Percentiles rank a stretch among this genome's conserved stretches.
Evolutionary conservation across 768 basidiomycete genomes (phyloP).

Genomic region (Cyathus striatus): DNA sequence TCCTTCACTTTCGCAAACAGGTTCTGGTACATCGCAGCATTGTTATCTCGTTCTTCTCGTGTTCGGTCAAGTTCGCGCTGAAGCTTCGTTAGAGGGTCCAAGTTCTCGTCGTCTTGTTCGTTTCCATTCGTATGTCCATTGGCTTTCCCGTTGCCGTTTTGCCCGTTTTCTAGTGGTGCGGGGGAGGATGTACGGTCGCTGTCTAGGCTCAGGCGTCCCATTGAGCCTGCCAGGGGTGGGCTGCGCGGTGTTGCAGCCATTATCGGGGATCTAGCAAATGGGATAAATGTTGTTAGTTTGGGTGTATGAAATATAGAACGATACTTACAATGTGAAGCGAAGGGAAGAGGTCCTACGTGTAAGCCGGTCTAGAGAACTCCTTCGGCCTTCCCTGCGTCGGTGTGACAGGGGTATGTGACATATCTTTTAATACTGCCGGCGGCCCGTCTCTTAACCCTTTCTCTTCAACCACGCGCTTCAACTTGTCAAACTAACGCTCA

Average conservation of each 20-base stretch:
- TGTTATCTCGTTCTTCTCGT: slow-evolving; percentile 81
- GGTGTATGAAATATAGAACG: no score
- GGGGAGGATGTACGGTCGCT: slow-evolving; percentile 21
- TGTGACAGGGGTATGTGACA: no score
- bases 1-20: slow-evolving; percentile 85
- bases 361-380: no score
- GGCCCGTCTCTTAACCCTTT: no score
- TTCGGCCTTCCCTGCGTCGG: no score
- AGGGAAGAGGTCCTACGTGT: no score
- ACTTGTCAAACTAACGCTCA: no score
- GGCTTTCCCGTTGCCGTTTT: no score
- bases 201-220: slow-evolving; percentile 31
- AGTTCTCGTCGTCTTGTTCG: slow-evolving; percentile 27
- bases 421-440: no score
- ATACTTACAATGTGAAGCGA: no score
- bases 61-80: slow-evolving; percentile 73
- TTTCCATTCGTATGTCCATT: slow-evolving; percentile 30
- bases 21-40: slow-evolving; percentile 80
- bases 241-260: background rate
- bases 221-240: slow-evolving; percentile 19
- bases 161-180: slow-evolving; percentile 26
- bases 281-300: background rate
- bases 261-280: background rate
- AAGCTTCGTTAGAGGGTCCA: slow-evolving; percentile 53
- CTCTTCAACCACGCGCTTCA: no score